Conservation (phyloP, 192 early-diverging fungal species). For the Coemansia sp. region DNA sequence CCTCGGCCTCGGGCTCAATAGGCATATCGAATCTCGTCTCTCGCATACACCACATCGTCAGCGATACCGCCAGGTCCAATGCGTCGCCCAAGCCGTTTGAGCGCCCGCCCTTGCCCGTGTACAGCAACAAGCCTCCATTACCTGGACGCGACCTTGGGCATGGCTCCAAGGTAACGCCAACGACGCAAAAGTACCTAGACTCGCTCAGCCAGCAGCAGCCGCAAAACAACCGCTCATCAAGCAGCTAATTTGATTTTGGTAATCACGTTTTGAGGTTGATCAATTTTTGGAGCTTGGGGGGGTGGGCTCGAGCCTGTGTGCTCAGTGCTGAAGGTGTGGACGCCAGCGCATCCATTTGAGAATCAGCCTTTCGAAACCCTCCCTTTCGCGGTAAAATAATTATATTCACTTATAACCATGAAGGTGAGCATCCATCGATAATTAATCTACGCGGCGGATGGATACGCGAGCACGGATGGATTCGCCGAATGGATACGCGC, state of each 20-base stretch:
- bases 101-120: conserved; percentile 31
- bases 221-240: background rate
- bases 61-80: background rate
- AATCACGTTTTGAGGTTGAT: background rate
- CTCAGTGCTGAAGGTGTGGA: background rate
- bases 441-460: conserved; percentile 6
- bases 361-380: conserved; percentile 6
- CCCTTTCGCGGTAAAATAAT: conserved; percentile 24
- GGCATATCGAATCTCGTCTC: conserved; percentile 38
- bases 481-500: conserved; percentile 11
- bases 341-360: background rate
- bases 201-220: conserved; percentile 17
- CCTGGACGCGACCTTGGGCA: background rate
- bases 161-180: conserved; percentile 38
- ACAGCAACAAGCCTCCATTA: conserved; percentile 2
- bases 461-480: conserved; percentile 29
- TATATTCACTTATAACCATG: conserved; percentile 35
- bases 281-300: background rate
- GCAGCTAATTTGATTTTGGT: background rate
- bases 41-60: conserved; percentile 38
- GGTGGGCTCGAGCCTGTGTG: background rate
- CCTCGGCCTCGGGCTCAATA: background rate
- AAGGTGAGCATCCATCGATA: conserved; percentile 40
- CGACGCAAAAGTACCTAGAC: conserved; percentile 52
- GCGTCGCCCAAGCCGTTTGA: conserved; percentile 8